Base-by-base conservation (phyloP, 2,329 filamentous ascomycete species). In the Cladosporium oxysporum region DNA sequence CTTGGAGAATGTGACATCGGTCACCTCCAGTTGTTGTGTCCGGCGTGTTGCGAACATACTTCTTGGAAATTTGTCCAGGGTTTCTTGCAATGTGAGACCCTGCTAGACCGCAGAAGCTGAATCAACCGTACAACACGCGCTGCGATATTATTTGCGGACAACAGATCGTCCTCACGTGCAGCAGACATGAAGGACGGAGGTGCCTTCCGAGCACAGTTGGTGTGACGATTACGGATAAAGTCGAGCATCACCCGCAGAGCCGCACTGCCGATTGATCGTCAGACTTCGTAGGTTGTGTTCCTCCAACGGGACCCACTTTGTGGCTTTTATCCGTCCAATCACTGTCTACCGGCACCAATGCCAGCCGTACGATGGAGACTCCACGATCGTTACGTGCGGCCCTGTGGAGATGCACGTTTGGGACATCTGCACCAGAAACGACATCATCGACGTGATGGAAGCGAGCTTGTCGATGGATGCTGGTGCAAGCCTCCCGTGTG, bases 211-310 rank as follows among this genome's bases (percentile, higher is more conserved):
- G 41, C 7, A 21, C 1, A 23, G 8, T 47, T 47, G n/a, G 23
- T n/a, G 52, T 47, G 57, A 59, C 57, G 57, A 59, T 12, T 29
- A 29, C 57, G 57, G 57, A 47, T 59, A 59, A 59, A 59, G 23
- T 59, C 52, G 28, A 55, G 57, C 33, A 26, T 41, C 57, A 47
- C 35, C 33, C 33, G 57, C 57, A 59, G 57, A 59, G 57, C 57
- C 57, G 57, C 57, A 47, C 57, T 59, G 57, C 33, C 57, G 57
- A 47, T 28, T 37, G 57, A 47, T 59, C 57, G 26, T 29, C 37
- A 12, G 7, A 8, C 57, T 59, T 37, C 35, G 33, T 8, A 58
- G 26, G 29, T 33, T 47, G 5, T 47, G 41, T 47, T 58, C 52
- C 52, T 55, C 52, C 52, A 55, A 37, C 55, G 55, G 33, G 57